Conservation (phyloP, 2,329 filamentous ascomycete genomes). For the Parastagonospora nodorum region DNA sequence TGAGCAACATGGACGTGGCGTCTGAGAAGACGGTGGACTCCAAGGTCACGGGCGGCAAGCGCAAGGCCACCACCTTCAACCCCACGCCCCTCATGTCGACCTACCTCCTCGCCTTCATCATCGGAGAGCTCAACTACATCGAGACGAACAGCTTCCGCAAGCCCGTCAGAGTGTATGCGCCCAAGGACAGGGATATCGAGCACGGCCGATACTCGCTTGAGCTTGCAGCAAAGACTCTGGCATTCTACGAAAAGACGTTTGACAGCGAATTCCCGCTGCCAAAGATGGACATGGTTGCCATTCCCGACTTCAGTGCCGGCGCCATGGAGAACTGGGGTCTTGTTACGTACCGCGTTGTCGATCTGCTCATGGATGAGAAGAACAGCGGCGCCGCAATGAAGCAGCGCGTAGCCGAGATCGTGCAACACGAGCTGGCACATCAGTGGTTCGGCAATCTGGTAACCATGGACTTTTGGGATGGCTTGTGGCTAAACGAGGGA, state of each 20-base stretch:
- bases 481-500: constrained; percentile 92
- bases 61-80: constrained; percentile 90
- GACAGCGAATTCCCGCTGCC: constrained; percentile 84
- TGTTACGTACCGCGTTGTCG: constrained; percentile 91
- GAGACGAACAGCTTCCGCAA: constrained; percentile 91
- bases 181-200: constrained; percentile 85
- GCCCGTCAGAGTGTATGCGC: constrained; percentile 91
- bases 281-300: constrained; percentile 96
- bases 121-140: constrained; percentile 91
- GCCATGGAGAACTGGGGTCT: constrained; percentile 99
- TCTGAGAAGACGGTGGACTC: constrained; percentile 75
- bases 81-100: constrained; percentile 94
- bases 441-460: constrained; percentile 99
- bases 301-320: constrained; percentile 92
- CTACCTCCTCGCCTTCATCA: constrained; percentile 90
- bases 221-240: constrained; percentile 84
- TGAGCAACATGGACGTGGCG: constrained; percentile 96
- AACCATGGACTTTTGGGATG: constrained; percentile 99
- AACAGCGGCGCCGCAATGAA: constrained; percentile 86
- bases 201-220: constrained; percentile 90
- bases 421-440: constrained; percentile 95
- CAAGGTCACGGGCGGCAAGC: constrained; percentile 64
- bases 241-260: constrained; percentile 95
- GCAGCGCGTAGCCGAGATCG: constrained; percentile 91
- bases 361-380: constrained; percentile 89